phyloP scores from a whole-genome alignment of 1,284 basidiomycete species.

The Sutorius eximius region DNA sequence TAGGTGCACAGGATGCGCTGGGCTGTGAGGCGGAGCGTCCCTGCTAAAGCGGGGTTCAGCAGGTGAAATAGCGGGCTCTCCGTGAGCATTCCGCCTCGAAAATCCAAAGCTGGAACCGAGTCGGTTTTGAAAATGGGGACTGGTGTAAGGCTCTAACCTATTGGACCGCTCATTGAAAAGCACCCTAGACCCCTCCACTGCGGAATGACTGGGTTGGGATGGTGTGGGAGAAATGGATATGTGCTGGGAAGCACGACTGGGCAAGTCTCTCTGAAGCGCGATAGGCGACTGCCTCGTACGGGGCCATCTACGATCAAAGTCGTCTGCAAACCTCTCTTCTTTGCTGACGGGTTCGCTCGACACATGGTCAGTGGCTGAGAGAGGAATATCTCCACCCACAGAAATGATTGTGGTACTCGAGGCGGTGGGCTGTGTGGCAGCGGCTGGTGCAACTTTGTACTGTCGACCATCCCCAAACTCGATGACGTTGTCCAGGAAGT shows the following conservation, averaged over 20 bases:
- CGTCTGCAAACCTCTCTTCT: slow-evolving; percentile 81
- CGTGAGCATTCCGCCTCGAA: slow-evolving; percentile 45
- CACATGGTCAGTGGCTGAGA: slow-evolving; percentile 23
- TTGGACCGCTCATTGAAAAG: slow-evolving; percentile 93
- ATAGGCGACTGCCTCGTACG: slow-evolving; percentile 52
- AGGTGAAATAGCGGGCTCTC: slow-evolving; percentile 44
- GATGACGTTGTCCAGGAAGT: slow-evolving; percentile 85
- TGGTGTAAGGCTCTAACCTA: slow-evolving; percentile 73
- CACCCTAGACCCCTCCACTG: slow-evolving; percentile 58
- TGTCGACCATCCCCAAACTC: slow-evolving; percentile 92
- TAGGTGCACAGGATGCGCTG: slow-evolving; percentile 44
- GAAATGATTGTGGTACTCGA: slow-evolving; percentile 10
- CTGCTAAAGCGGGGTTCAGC: slow-evolving; percentile 46
- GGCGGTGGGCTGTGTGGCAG: slow-evolving; percentile 32
- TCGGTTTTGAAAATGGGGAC: slow-evolving; percentile 37
- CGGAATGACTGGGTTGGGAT: slow-evolving; percentile 46
- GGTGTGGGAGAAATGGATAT: slow-evolving; percentile 36
- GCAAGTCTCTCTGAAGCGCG: slow-evolving; percentile 42
- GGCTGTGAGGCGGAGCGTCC: slow-evolving; percentile 45
- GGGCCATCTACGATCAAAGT: slow-evolving; percentile 93
- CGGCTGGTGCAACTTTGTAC: slow-evolving; percentile 70
- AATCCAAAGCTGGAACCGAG: slow-evolving; percentile 34
- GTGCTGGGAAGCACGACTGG: slow-evolving; percentile 37
- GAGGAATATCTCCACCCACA: slow-evolving; percentile 17
- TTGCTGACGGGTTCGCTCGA: slow-evolving; percentile 49